A percentile compares a stretch with the other conserved stretches of the same genome.
Conservation (phyloP, 441 rosid genomes). For the Populus hybrid region DNA sequence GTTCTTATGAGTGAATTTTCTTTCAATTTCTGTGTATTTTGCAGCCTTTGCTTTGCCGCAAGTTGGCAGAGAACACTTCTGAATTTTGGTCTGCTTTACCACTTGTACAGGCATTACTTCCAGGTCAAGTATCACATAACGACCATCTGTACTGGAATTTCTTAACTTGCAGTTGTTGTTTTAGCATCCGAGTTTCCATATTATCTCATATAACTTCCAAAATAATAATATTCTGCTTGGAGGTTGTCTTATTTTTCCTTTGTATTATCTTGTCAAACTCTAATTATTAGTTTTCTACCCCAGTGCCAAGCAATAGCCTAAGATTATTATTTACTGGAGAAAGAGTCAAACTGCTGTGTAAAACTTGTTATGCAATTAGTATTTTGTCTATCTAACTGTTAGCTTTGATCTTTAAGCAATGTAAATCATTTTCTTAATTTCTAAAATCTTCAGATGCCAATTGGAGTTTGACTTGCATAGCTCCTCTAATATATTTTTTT, state of each 20-base stretch:
- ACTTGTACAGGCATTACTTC: constrained; percentile 75
- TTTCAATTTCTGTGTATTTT: constrained; percentile 25
- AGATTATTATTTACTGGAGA: neutral
- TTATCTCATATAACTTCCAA: neutral
- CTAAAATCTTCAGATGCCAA: neutral
- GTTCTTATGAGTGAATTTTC: constrained; percentile 23
- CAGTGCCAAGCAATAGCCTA: neutral
- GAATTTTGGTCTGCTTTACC: constrained; percentile 82
- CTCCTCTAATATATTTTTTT: neutral
- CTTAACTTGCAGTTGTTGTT: constrained; percentile 3
- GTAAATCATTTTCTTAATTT: neutral
- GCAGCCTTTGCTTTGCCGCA: constrained; percentile 67
- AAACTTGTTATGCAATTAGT: neutral
- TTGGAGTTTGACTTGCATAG: neutral
- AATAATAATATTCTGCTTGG: neutral
- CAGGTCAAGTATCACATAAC: constrained; percentile 45
- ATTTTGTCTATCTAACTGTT: neutral
- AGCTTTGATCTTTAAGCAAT: neutral
- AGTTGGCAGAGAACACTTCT: constrained; percentile 55
- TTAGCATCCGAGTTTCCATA: constrained; percentile 13
- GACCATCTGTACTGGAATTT: neutral
- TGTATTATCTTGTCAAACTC: neutral
- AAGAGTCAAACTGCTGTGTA: neutral
- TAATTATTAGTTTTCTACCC: too few species aligned
- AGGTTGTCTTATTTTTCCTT: neutral